Evolutionary conservation across 352 stramenopile genomes (phyloP), one percentile per base, ranked within the genome.

Genomic region (Phytophthora meadii): DNA sequence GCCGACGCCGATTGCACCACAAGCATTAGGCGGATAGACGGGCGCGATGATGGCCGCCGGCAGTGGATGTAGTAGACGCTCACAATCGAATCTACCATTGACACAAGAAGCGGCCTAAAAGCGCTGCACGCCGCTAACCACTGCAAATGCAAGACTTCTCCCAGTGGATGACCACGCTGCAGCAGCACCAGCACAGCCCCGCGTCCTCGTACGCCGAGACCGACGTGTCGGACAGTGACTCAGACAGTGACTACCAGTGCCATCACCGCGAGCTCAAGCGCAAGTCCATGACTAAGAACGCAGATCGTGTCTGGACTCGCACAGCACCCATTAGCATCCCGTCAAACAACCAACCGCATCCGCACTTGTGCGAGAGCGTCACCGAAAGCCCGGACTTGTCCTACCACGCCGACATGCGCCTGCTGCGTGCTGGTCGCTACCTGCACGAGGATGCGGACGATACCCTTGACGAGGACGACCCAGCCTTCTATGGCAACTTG

Each of bases 191-290:
- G 36, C 61, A 77, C 28, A 85, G 79, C 54, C 34, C 71, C 25
- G 55, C 77, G n/a, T 88, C 79, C 10, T 89, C 82, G 10, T 88
- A 77, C 68, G 74, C 74, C 49, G 82, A 89, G 60, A 90, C 82
- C 25, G 67, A 79, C 46, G 54, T 74, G 46, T 65, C 59, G 7
- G 71, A 83, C 44, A 77, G 67, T n/a, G 79, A 90, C 60, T 82
- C 66, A 41, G 75, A 84, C 46, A 76, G 28, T n/a, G 70, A 76
- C 36, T 59, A 17, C 47, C 51, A 59, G 34, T 61, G 60, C 40
- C 62, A 25, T 28, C 62, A 28, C 52, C 46, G 67, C 27, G 52
- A 68, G 5, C 25, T 25, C 72, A 75, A 72, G 57, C 68, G 68
- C 53, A 69, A 65, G 44, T 59, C 52, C 27, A 22, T 57, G 17